phyloP scores from a whole-genome alignment of 129 eudicot species.

The Apium graveolens region DNA sequence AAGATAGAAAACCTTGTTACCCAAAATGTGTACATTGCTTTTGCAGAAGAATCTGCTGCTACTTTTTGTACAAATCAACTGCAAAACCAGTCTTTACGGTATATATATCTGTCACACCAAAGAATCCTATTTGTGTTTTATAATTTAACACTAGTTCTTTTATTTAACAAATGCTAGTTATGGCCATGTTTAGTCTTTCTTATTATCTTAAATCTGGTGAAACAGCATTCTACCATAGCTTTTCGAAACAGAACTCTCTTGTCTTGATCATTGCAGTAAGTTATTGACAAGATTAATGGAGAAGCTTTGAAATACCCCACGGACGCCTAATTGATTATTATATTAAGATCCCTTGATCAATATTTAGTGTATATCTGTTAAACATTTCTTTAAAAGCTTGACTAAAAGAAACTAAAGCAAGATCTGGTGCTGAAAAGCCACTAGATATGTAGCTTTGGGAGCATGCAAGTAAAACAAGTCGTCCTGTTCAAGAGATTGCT shows the following conservation, averaged over 20 bases:
- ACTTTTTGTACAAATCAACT: not conserved
- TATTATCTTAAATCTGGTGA: not conserved
- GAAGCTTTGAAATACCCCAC: not conserved
- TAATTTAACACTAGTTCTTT: not conserved
- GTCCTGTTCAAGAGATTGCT: slow-evolving; percentile 9
- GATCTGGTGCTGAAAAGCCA: slow-evolving; percentile 4
- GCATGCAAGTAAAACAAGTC: not conserved
- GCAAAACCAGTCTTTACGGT: not conserved
- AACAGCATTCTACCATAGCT: not conserved
- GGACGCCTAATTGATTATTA: not conserved
- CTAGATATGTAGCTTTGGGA: not conserved
- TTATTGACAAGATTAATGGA: not conserved
- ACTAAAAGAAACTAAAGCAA: not conserved
- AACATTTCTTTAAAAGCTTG: not conserved
- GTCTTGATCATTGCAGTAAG: not conserved
- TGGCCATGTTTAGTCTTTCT: not conserved
- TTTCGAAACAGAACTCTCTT: not conserved
- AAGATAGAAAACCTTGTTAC: not conserved
- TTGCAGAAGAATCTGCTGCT: slow-evolving; percentile 2
- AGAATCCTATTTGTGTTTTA: not conserved
- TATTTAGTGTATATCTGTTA: not conserved
- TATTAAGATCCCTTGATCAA: not conserved
- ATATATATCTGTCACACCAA: not conserved
- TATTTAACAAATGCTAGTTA: not conserved
- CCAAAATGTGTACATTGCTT: slow-evolving; percentile 2